A percentile compares a stretch with the other conserved stretches of the same genome.
Conservation (phyloP, 2,329 filamentous ascomycete species). For the Epichloe scottii region DNA sequence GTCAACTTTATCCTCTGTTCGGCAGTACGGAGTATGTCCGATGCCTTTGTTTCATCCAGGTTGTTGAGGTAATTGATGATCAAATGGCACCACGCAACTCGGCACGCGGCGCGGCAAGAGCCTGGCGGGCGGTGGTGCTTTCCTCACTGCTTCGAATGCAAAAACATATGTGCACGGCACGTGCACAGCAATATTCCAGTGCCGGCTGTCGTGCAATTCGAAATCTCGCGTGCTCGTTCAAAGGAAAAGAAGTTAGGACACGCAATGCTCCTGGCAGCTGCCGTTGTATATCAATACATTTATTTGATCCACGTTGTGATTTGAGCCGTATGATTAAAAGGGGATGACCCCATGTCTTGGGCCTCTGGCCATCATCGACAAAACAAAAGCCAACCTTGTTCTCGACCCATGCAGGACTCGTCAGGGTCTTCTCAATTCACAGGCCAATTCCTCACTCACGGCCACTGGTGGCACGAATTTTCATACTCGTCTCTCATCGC, state of each 20-base stretch:
- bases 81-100: neutral
- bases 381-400: neutral
- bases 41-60: too few species aligned
- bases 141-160: neutral
- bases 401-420: neutral
- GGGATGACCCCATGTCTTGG: neutral
- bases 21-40: too few species aligned
- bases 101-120: neutral
- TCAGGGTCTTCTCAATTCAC: neutral
- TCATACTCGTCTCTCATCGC: neutral
- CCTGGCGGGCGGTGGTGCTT: neutral
- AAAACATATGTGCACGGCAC: neutral
- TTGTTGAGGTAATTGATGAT: neutral
- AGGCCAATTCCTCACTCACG: neutral
- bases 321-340: neutral
- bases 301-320: neutral
- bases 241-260: too few species aligned
- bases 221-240: too few species aligned
- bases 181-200: neutral
- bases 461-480: neutral
- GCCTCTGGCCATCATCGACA: neutral
- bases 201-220: too few species aligned
- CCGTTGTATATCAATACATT: neutral
- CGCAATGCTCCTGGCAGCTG: neutral
- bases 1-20: too few species aligned